Evolutionary conservation across 352 stramenopile species (phyloP).

Genomic region (Globisporangium emineosum): DNA sequence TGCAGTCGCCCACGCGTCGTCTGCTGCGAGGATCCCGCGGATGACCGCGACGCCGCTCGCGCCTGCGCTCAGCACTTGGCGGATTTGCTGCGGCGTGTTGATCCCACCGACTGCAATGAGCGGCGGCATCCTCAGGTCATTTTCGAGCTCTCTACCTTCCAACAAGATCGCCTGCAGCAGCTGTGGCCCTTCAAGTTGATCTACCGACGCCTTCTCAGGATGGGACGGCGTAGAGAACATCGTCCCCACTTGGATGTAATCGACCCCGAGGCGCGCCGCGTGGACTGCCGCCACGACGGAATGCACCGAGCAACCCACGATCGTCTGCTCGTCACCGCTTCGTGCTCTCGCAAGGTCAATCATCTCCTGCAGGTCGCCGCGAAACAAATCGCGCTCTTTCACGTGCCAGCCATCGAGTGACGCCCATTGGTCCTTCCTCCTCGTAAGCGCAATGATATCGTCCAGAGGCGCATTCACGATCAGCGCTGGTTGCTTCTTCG

Average conservation of each 20-base stretch:
- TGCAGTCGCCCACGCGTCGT: constrained; percentile 19
- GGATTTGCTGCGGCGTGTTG: constrained; percentile 22
- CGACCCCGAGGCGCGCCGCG: constrained; percentile 24
- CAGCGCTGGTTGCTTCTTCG: constrained; percentile 3
- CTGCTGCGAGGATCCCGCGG: constrained; percentile 29
- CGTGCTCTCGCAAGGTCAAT: neutral
- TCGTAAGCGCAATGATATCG: neutral
- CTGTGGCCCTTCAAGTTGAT: constrained; percentile 33
- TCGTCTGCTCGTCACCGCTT: neutral
- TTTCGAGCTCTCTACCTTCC: neutral
- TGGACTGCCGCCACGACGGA: constrained; percentile 21
- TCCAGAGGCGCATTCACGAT: constrained; percentile 18
- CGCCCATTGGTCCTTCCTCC: neutral
- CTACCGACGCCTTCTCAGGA: constrained; percentile 31
- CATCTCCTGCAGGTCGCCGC: neutral
- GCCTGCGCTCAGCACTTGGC: constrained; percentile 27
- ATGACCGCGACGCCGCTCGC: constrained; percentile 45
- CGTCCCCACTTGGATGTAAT: constrained; percentile 55
- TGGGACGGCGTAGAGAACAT: constrained; percentile 54
- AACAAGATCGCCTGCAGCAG: constrained; percentile 26
- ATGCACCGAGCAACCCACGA: constrained; percentile 45
- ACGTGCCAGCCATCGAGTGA: constrained; percentile 23
- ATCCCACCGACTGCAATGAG: constrained; percentile 50
- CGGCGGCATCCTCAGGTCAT: constrained; percentile 4
- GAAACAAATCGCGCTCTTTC: constrained; percentile 25